These are phyloP conservation scores for Haematococcus sp. DNA, from an alignment of 139 green algal species.

Conservation along the genomic window DNA sequence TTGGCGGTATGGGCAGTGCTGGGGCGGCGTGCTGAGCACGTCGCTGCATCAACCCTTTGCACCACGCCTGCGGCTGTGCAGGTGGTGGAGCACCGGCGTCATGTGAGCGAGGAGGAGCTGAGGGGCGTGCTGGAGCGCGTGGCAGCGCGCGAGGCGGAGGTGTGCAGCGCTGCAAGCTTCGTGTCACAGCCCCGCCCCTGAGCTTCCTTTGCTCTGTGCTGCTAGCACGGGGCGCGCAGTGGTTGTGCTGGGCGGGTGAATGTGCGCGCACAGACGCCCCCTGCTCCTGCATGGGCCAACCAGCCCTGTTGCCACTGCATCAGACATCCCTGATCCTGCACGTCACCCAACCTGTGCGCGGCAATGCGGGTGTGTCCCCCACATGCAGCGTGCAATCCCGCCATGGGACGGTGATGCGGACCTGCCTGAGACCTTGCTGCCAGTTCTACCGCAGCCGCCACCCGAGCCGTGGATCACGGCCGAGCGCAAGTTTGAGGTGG, in stretches of 20 bases:
- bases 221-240: too few relatives aligned
- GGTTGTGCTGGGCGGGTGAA: too few relatives aligned
- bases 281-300: background rate
- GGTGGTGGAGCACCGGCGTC: constrained; percentile 27
- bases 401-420: constrained; percentile 36
- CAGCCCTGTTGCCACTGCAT: too few relatives aligned
- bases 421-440: constrained; percentile 15
- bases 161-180: too few relatives aligned
- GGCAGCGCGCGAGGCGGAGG: constrained; percentile 32
- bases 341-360: too few relatives aligned
- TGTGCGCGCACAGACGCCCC: too few relatives aligned
- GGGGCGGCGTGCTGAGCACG: background rate
- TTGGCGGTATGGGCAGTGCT: background rate
- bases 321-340: too few relatives aligned
- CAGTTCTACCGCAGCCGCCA: background rate
- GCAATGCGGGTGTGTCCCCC: too few relatives aligned
- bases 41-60: background rate
- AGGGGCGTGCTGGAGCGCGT: constrained; percentile 58
- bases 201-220: too few relatives aligned
- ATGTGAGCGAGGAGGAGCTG: constrained; percentile 23
- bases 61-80: background rate
- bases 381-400: constrained; percentile 33
- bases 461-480: constrained; percentile 12
- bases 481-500: constrained; percentile 24
- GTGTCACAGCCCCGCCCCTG: too few relatives aligned